Conservation (phyloP, 768 basidiomycete genomes). For the Lactarius trivialis region DNA sequence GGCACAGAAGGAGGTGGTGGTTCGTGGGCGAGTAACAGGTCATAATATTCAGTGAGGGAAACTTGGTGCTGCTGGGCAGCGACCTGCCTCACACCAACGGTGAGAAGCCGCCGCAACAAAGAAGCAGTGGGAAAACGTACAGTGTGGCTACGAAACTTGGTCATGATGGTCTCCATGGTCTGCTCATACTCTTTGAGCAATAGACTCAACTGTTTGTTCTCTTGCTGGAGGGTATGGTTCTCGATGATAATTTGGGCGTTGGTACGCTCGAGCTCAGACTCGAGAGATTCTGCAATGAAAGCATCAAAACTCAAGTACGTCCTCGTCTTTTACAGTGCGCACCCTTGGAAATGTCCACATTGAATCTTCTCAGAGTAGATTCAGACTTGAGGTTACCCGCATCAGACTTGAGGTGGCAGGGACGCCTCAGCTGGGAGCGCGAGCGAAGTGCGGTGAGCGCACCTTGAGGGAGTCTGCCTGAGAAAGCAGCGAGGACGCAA, state of each 20-base stretch:
- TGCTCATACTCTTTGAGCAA: conserved; percentile 92
- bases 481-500: conserved; percentile 36
- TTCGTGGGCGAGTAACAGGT: conserved; percentile 70
- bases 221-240: conserved; percentile 85
- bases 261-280: conserved; percentile 84
- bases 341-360: conserved; percentile 41
- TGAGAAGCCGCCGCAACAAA: conserved; percentile 7
- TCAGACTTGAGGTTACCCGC: conserved; percentile 32
- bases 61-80: conserved; percentile 91
- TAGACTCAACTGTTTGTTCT: conserved; percentile 88
- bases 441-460: background rate
- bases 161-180: conserved; percentile 95
- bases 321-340: conserved; percentile 3
- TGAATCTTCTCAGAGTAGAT: conserved; percentile 38
- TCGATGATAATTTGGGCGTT: conserved; percentile 90
- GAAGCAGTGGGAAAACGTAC: conserved; percentile 43
- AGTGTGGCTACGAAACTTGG: conserved; percentile 87
- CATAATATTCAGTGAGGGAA: conserved; percentile 85
- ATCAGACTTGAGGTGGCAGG: conserved; percentile 15
- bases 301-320: background rate
- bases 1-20: conserved; percentile 48
- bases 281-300: conserved; percentile 65
- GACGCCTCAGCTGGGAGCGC: background rate
- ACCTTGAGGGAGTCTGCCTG: conserved; percentile 42
- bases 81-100: conserved; percentile 40